Evolutionary conservation across 2,329 filamentous ascomycete species (phyloP).

Genomic region (Davidsoniella eucalypti): DNA sequence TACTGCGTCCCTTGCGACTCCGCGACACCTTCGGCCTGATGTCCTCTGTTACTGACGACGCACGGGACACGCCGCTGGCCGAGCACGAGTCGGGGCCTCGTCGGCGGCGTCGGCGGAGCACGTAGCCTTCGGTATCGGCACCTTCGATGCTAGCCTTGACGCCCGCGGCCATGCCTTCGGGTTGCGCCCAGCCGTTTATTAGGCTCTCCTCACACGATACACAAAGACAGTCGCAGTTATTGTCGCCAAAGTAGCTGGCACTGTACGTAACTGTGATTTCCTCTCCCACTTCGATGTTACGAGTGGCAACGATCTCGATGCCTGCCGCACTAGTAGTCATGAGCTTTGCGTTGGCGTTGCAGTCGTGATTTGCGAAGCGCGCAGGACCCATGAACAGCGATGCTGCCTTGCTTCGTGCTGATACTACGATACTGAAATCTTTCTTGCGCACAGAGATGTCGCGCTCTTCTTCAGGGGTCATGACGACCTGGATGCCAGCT

Average conservation of each 20-base stretch:
- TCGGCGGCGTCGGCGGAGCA: conserved; percentile 33
- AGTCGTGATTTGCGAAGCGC: conserved; percentile 94
- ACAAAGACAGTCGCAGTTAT: conserved; percentile 91
- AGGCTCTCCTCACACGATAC: conserved; percentile 61
- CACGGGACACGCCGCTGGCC: conserved; percentile 32
- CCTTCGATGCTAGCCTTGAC: conserved; percentile 37
- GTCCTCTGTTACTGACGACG: conserved; percentile 37
- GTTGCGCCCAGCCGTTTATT: conserved; percentile 67
- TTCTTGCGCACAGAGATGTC: conserved; percentile 66
- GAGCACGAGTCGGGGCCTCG: conserved; percentile 28
- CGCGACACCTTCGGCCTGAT: conserved; percentile 32
- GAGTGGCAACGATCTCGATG: conserved; percentile 76
- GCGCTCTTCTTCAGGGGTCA: conserved; percentile 81
- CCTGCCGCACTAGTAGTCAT: conserved; percentile 70
- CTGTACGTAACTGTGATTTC: conserved; percentile 96
- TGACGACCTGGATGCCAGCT: conserved; percentile 76
- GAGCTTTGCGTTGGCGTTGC: conserved; percentile 75
- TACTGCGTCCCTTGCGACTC: background rate
- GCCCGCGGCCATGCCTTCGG: conserved; percentile 26
- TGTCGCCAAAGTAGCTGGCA: conserved; percentile 85
- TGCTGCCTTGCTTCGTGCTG: conserved; percentile 75
- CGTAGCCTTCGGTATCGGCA: conserved; percentile 33
- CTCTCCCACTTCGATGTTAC: conserved; percentile 70
- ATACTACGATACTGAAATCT: conserved; percentile 95
- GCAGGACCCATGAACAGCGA: conserved; percentile 90